Evolutionary conservation across 345 rosid genomes (phyloP), one percentile per base, ranked within the genome.

Genomic region (Arabis hirsuta): DNA sequence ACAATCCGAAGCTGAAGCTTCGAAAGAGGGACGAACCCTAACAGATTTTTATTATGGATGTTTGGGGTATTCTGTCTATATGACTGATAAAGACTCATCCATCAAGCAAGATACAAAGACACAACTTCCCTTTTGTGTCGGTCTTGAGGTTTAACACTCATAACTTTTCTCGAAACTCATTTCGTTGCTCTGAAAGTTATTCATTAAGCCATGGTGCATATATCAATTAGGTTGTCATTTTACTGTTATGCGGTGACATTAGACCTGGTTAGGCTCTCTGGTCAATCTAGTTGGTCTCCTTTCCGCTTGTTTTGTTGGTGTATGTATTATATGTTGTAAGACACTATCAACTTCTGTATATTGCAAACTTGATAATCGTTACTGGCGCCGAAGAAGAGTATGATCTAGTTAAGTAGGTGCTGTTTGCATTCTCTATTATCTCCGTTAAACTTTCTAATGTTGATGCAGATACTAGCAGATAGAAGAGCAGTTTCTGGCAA

Each of bases 41-140:
- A 12, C 65, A 9, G 85, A 83, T 57, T 87, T 87, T 77, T 81
- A 84, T 59, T 89, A 87, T 76, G 87, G 78, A 29, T 89, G 96
- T 78, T 82, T 82, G 73, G 96, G 92, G 4, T 84, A 84, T 72
- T 87, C 90, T 7, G 82, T 82, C 22, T 81, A 76, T 64, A 46
- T 71, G 73, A 82, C 72, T 60, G 73, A 71, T 2, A 80, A 79
- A 39, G 81, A 82, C 44, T 78, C 42, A 5, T 60, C 78, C 19
- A 78, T 79, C 34, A 78, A 85, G 65, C 82, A 62, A 63, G 81
- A 43, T 22, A 6, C 72, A 9, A 79, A 63, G 74, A 73, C 80
- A 3, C 80, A 83, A 43, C 79, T 89, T 51, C 96, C 92, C 3
- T 77, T 59, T 62, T 89, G 96, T 59, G 52, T 76, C 14, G 96